These are phyloP conservation scores for Santalum album DNA, from an alignment of 164 flowering plant species.

Conservation along the genomic window DNA sequence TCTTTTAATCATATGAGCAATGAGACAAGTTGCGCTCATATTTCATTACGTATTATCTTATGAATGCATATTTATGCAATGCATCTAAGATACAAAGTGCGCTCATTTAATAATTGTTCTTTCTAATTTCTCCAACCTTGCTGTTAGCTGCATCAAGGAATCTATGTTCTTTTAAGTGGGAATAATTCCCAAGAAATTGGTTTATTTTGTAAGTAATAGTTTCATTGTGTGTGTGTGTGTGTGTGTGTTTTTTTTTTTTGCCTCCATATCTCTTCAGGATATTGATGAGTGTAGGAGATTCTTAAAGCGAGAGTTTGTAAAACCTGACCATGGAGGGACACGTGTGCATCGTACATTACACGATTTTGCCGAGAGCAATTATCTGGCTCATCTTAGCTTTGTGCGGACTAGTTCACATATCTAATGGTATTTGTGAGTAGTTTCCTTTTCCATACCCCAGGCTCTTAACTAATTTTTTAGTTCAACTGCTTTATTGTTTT, in stretches of 20 bases:
- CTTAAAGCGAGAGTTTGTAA: conserved; percentile 44
- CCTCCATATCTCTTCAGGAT: conserved; percentile 33
- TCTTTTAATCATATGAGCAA: too few relatives aligned
- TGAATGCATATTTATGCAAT: too few relatives aligned
- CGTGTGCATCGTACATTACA: conserved; percentile 64
- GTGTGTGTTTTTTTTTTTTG: neutral
- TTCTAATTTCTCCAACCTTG: neutral
- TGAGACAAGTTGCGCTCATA: too few relatives aligned
- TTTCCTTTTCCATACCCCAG: neutral
- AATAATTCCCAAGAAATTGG: too few relatives aligned
- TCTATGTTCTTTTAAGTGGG: too few relatives aligned
- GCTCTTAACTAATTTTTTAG: too few relatives aligned
- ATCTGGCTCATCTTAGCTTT: conserved; percentile 60
- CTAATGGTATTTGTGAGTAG: neutral
- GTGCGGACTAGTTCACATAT: conserved; percentile 32
- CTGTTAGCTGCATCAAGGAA: neutral
- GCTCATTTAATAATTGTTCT: neutral
- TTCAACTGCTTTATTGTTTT: too few relatives aligned
- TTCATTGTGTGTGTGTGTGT: too few relatives aligned
- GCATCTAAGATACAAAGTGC: too few relatives aligned
- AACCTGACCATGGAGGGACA: conserved; percentile 36
- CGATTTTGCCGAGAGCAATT: conserved; percentile 94
- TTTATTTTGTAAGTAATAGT: too few relatives aligned
- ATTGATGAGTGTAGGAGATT: conserved; percentile 39
- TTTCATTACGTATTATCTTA: too few relatives aligned